These are phyloP conservation scores for Globisporangium spinosum DNA, from an alignment of 352 stramenopile genomes.

Conservation along the genomic window DNA sequence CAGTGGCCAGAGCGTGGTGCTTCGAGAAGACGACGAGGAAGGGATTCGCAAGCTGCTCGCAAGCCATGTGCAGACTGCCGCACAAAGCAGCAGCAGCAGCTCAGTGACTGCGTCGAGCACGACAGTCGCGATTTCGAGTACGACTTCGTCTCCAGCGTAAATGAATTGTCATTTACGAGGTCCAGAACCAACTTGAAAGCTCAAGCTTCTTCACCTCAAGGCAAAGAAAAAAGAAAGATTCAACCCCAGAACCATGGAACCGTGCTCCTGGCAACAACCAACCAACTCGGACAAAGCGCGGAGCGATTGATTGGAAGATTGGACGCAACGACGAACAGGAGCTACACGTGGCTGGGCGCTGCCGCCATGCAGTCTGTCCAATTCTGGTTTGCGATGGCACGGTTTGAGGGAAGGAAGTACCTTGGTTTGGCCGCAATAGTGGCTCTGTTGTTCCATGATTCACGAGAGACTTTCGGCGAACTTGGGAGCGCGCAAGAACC, in stretches of 20 bases:
- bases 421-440: not conserved
- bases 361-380: too few relatives aligned
- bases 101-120: constrained; percentile 10
- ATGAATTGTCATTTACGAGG: not conserved
- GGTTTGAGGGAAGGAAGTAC: not conserved
- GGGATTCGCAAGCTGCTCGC: constrained; percentile 31
- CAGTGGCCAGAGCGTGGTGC: constrained; percentile 26
- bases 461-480: constrained; percentile 9
- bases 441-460: not conserved
- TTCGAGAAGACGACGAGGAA: constrained; percentile 39
- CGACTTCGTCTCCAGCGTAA: not conserved
- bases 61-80: constrained; percentile 2
- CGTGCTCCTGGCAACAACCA: not conserved
- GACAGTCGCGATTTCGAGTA: not conserved
- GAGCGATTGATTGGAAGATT: not conserved
- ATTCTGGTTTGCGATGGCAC: not conserved
- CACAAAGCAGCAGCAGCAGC: not conserved
- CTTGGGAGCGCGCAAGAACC: constrained; percentile 14
- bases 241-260: not conserved
- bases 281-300: not conserved
- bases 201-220: not conserved
- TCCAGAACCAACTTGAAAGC: not conserved
- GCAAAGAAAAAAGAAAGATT: not conserved
- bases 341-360: not conserved
- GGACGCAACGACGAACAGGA: not conserved